Base-by-base conservation (phyloP, 208 protist species). In the Tritrichomonas foetus region DNA sequence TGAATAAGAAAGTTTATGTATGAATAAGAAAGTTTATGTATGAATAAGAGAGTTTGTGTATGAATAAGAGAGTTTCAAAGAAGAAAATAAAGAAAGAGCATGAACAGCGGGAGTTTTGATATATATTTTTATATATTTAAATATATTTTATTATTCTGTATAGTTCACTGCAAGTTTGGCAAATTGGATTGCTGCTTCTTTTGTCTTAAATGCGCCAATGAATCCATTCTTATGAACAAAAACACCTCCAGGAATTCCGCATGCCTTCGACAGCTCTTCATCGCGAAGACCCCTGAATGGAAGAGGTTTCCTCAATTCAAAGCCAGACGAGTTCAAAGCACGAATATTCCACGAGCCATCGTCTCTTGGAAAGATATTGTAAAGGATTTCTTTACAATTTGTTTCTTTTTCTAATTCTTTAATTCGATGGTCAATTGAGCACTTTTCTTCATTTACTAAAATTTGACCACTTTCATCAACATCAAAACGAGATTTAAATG, bases 221-320 rank as follows among this genome's bases (percentile, higher is more conserved):
- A 89, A 89, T 13, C 78, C 78, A 39, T 44, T 53, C 27, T 89
- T 89, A 36, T 89, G 78, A 22, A 89, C 78, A 49, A 89, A 89
- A 39, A 89, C 39, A 57, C 41, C 78, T 33, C 78, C 78, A 11
- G 41, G 9, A 39, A 89, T 89, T 89, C 78, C 78, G 16, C 41
- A 89, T 61, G 9, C 27, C 16, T 33, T 0, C 0, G 78, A 89
- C 22, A 89, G n/a, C 30, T 89, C 78, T 61, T 89, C 78, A 57
- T 89, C 78, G 53, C 78, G 33, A 27, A 89, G 16, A 30, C 78
- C 78, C 39, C 5, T 0, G 47, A 33, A 89, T 39, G 78, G 78
- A 2, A 89, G 30, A 30, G 78, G 41, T 47, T 89, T 89, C 39
- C 78, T 89, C 3, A 89, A n/a, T 47, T 61, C 78, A 57, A 89